These are phyloP conservation scores for Agaricus blazei DNA, from an alignment of 768 basidiomycete species.

Conservation along the genomic window DNA sequence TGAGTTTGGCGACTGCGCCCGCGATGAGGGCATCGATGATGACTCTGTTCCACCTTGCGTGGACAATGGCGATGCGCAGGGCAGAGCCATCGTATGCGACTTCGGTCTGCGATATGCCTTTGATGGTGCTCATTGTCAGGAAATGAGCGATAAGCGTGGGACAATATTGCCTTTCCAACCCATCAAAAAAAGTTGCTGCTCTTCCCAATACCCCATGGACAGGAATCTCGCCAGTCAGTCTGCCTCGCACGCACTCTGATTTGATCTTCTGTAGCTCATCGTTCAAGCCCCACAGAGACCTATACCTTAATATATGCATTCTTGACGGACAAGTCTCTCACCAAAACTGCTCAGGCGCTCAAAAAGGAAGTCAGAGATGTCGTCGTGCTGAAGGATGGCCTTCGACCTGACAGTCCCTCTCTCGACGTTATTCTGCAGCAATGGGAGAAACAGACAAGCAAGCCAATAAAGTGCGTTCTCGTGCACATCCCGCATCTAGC, in stretches of 20 bases:
- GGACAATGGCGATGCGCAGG: constrained; percentile 87
- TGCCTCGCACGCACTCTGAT: background rate
- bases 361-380: constrained; percentile 67
- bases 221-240: constrained; percentile 47
- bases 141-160: constrained; percentile 21
- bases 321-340: constrained; percentile 57
- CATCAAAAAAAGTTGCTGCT: constrained; percentile 16
- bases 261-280: constrained; percentile 6
- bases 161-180: constrained; percentile 20
- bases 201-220: constrained; percentile 35
- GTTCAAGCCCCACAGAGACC: constrained; percentile 41
- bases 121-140: constrained; percentile 55
- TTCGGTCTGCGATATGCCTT: constrained; percentile 63
- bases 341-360: constrained; percentile 67
- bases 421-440: constrained; percentile 61
- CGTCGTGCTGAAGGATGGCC: constrained; percentile 54
- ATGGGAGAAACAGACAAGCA: constrained; percentile 37
- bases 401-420: constrained; percentile 41
- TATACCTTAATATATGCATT: constrained; percentile 77
- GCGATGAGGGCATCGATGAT: constrained; percentile 83
- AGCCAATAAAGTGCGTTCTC: constrained; percentile 18
- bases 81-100: constrained; percentile 70
- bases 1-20: constrained; percentile 77
- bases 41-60: constrained; percentile 90
- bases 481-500: constrained; percentile 3